A percentile compares a stretch with the other conserved stretches of the same genome.
These are phyloP conservation scores for Petrea volubilis DNA, from an alignment of 257 asterid genomes.

Conservation along the genomic window DNA sequence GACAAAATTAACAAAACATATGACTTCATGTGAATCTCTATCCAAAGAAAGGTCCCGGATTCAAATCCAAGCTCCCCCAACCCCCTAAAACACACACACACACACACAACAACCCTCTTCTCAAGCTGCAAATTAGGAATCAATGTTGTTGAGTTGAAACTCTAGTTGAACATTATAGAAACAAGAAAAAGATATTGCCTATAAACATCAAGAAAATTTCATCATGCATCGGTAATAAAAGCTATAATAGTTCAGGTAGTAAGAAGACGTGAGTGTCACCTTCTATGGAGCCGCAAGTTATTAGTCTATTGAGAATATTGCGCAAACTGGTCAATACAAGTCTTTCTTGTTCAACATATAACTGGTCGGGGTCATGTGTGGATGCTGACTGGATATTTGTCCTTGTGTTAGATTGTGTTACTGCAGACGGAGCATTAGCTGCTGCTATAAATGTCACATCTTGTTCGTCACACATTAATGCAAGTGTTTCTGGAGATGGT, in stretches of 20 bases:
- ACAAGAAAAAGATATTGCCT: background rate
- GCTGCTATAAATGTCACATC: conserved; percentile 25
- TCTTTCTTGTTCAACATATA: conserved; percentile 64
- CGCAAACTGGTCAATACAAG: conserved; percentile 52
- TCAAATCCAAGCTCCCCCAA: too few relatives aligned
- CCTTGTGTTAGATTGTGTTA: conserved; percentile 19
- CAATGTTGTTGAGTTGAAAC: too few relatives aligned
- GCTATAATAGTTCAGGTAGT: too few relatives aligned
- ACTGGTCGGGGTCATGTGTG: conserved; percentile 18
- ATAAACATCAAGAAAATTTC: background rate
- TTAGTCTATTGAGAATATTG: conserved; percentile 48
- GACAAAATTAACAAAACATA: background rate
- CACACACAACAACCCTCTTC: too few relatives aligned
- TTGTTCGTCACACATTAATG: conserved; percentile 61
- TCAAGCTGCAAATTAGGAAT: too few relatives aligned
- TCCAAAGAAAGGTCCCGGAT: too few relatives aligned
- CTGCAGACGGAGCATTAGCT: conserved; percentile 24
- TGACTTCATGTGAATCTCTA: background rate
- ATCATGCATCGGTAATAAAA: too few relatives aligned
- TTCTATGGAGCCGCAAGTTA: conserved; percentile 48
- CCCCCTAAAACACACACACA: too few relatives aligned
- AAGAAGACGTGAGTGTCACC: conserved; percentile 27
- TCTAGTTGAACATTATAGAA: background rate
- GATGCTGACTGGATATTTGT: conserved; percentile 23
- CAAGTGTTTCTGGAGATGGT: conserved; percentile 62